These are phyloP conservation scores for Selenicereus undatus DNA, from an alignment of 148 eudicot species.

Conservation along the genomic window DNA sequence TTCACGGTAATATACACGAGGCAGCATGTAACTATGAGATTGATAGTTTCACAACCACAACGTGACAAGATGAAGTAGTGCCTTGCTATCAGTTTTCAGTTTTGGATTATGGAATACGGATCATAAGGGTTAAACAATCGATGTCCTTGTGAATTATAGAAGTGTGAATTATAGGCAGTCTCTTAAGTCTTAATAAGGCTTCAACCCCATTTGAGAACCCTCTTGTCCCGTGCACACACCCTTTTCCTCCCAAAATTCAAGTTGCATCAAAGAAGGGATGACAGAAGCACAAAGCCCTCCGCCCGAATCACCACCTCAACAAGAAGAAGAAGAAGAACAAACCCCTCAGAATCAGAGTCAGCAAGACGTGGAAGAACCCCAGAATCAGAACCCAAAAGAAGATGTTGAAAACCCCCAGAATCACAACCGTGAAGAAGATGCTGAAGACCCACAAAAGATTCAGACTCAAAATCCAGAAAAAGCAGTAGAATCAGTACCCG, in stretches of 20 bases:
- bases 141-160: too few relatives aligned
- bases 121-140: too few relatives aligned
- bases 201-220: too few relatives aligned
- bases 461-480: background rate
- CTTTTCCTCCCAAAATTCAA: background rate
- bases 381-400: slow-evolving; percentile 10
- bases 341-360: background rate
- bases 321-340: background rate
- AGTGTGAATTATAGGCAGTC: too few relatives aligned
- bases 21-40: too few relatives aligned
- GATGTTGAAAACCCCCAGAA: slow-evolving; percentile 4
- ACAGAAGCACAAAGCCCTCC: background rate
- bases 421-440: background rate
- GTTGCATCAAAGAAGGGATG: background rate
- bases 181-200: too few relatives aligned
- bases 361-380: slow-evolving; percentile 15
- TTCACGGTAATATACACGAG: too few relatives aligned
- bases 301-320: background rate
- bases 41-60: too few relatives aligned
- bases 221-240: background rate
- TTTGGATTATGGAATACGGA: too few relatives aligned
- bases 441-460: slow-evolving; percentile 11
- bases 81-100: too few relatives aligned
- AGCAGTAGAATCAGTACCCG: background rate
- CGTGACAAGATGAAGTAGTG: too few relatives aligned